Evolutionary conservation across 495 filamentous ascomycete genomes (phyloP).

Genomic region (Rhizodiscina lignyota): DNA sequence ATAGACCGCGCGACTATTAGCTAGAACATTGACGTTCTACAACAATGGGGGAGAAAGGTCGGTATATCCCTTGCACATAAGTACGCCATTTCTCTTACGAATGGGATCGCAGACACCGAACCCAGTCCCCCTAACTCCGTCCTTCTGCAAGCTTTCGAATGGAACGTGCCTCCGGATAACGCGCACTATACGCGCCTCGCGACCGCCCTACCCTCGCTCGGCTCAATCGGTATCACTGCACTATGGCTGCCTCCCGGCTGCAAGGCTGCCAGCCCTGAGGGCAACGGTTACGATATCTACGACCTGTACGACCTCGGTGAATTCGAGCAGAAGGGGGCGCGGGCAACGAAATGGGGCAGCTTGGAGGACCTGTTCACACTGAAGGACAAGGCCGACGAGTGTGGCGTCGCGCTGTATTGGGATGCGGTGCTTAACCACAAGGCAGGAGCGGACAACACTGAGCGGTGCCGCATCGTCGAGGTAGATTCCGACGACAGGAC

Average conservation of each 20-base stretch:
- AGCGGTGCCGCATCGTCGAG: slow-evolving; percentile 41
- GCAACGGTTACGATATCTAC: slow-evolving; percentile 66
- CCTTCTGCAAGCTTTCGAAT: slow-evolving; percentile 60
- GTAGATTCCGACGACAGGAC: slow-evolving; percentile 39
- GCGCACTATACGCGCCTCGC: slow-evolving; percentile 47
- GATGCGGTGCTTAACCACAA: slow-evolving; percentile 70
- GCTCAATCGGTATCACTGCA: slow-evolving; percentile 44
- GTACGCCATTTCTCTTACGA: too few species aligned
- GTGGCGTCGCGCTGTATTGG: slow-evolving; percentile 46
- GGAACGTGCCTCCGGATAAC: slow-evolving; percentile 50
- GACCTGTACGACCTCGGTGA: slow-evolving; percentile 64
- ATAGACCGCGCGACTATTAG: too few species aligned
- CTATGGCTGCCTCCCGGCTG: slow-evolving; percentile 63
- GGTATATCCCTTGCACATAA: too few species aligned
- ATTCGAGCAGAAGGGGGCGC: slow-evolving; percentile 52
- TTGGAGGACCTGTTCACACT: slow-evolving; percentile 44
- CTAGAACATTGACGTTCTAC: too few species aligned
- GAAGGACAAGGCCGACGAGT: slow-evolving; percentile 28
- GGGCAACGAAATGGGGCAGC: slow-evolving; percentile 57
- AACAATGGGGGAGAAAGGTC: too few species aligned
- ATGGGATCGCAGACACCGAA: too few species aligned
- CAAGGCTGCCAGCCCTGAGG: slow-evolving; percentile 43
- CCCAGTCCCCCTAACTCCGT: slow-evolving; percentile 37
- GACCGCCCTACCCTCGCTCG: slow-evolving; percentile 34
- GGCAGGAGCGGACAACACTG: slow-evolving; percentile 46